Evolutionary conservation across 1,284 basidiomycete genomes (phyloP).

Genomic region (Cerrena zonata): DNA sequence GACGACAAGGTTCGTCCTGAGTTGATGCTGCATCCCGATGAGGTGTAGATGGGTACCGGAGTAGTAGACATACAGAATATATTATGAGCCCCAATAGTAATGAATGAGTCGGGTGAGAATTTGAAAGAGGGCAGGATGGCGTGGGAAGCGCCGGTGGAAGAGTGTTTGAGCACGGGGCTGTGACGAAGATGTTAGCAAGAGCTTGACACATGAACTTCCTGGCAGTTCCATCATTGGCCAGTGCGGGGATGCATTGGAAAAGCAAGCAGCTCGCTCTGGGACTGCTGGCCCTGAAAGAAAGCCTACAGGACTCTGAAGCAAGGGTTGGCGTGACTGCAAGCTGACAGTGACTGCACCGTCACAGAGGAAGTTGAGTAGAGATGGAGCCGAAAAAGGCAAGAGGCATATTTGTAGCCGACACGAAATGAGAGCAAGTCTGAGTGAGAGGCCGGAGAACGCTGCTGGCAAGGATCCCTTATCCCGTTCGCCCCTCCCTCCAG

Average conservation of each 20-base stretch:
- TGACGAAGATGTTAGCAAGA: background rate
- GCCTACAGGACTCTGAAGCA: too few relatives aligned
- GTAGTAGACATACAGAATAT: background rate
- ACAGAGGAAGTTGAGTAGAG: slow-evolving; percentile 10
- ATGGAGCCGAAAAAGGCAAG: slow-evolving; percentile 24
- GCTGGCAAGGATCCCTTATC: background rate
- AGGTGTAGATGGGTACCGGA: slow-evolving; percentile 30
- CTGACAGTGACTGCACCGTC: background rate
- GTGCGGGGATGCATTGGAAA: background rate
- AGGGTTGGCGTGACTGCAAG: slow-evolving; percentile 3
- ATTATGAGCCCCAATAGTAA: background rate
- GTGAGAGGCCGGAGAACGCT: background rate
- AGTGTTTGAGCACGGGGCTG: background rate
- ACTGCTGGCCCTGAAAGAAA: too few relatives aligned
- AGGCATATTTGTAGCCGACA: slow-evolving; percentile 30
- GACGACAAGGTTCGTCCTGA: slow-evolving; percentile 94
- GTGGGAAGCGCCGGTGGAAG: background rate
- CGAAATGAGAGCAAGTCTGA: slow-evolving; percentile 23
- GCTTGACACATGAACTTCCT: background rate
- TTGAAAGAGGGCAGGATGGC: too few relatives aligned
- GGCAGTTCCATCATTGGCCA: background rate
- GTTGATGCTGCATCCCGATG: slow-evolving; percentile 74
- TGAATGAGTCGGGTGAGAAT: background rate
- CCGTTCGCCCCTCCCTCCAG: background rate
- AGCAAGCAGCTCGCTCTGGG: background rate